phyloP scores from a whole-genome alignment of 768 basidiomycete genomes.

The Panaeolus papilionaceus region DNA sequence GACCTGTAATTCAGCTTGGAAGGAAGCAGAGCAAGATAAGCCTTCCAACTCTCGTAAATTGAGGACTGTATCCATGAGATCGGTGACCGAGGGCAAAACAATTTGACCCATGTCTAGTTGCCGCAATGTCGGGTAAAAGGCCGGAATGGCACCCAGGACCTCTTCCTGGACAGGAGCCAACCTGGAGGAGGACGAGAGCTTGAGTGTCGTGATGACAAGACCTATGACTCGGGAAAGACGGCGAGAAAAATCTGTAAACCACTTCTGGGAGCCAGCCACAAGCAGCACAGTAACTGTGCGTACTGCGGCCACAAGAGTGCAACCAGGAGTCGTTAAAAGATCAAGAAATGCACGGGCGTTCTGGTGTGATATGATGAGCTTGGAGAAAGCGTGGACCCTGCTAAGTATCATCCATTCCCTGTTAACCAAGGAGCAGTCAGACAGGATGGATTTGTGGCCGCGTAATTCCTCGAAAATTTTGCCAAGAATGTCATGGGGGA shows the following conservation, averaged over 20 bases:
- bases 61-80: conserved; percentile 23
- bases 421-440: conserved; percentile 33
- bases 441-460: conserved; percentile 29
- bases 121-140: conserved; percentile 18
- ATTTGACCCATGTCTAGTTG: conserved; percentile 23
- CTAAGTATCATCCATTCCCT: conserved; percentile 31
- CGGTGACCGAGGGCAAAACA: conserved; percentile 22
- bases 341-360: conserved; percentile 26
- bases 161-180: conserved; percentile 26
- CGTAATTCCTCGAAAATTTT: conserved; percentile 34
- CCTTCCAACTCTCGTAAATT: conserved; percentile 23
- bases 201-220: conserved; percentile 22
- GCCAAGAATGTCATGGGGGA: conserved; percentile 38
- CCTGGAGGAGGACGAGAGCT: conserved; percentile 20
- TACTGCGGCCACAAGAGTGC: conserved; percentile 25
- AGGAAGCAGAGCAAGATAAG: conserved; percentile 25
- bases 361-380: conserved; percentile 22
- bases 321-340: conserved; percentile 24
- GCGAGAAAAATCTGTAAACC: conserved; percentile 28
- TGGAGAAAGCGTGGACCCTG: conserved; percentile 32
- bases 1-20: conserved; percentile 10
- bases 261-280: conserved; percentile 28
- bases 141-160: conserved; percentile 18
- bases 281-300: conserved; percentile 22
- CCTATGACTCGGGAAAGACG: conserved; percentile 20